phyloP scores from a whole-genome alignment of 371 early-diverging fungal genomes.

The Rhizomucor miehei region DNA sequence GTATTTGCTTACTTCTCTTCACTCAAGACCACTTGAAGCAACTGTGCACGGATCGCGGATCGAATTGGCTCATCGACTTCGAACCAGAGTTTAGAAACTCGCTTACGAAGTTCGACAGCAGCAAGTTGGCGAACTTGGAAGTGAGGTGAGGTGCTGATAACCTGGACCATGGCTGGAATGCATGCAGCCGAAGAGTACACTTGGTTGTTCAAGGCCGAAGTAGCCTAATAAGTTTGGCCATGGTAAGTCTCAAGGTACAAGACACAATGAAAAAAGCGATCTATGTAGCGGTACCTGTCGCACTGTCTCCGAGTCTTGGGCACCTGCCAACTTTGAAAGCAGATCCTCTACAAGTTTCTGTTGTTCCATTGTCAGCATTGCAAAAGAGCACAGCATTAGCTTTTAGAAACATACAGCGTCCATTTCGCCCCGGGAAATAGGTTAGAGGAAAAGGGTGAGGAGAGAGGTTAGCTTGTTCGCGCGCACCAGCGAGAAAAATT shows the following conservation, averaged over 20 bases:
- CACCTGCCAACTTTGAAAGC: slow-evolving; percentile 41
- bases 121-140: slow-evolving; percentile 81
- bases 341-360: slow-evolving; percentile 46
- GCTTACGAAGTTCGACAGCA: slow-evolving; percentile 87
- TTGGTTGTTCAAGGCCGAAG: slow-evolving; percentile 64
- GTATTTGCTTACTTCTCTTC: slow-evolving; percentile 63
- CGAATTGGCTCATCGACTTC: slow-evolving; percentile 52
- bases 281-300: slow-evolving; percentile 32
- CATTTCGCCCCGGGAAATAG: neutral
- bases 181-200: slow-evolving; percentile 62
- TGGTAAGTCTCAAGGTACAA: neutral
- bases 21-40: slow-evolving; percentile 64
- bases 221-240: slow-evolving; percentile 43
- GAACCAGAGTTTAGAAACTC: slow-evolving; percentile 70
- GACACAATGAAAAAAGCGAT: neutral
- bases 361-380: neutral
- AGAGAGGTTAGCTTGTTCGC: too few species aligned
- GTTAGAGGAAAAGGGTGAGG: neutral
- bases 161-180: slow-evolving; percentile 69
- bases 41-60: slow-evolving; percentile 56
- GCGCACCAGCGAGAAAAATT: neutral
- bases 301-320: slow-evolving; percentile 49
- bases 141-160: slow-evolving; percentile 56
- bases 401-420: neutral
- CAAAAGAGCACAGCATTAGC: neutral